Percentiles rank a stretch among this genome's conserved stretches.
phyloP scores from a whole-genome alignment of 208 protist genomes.

The Trypanosoma melophagium region DNA sequence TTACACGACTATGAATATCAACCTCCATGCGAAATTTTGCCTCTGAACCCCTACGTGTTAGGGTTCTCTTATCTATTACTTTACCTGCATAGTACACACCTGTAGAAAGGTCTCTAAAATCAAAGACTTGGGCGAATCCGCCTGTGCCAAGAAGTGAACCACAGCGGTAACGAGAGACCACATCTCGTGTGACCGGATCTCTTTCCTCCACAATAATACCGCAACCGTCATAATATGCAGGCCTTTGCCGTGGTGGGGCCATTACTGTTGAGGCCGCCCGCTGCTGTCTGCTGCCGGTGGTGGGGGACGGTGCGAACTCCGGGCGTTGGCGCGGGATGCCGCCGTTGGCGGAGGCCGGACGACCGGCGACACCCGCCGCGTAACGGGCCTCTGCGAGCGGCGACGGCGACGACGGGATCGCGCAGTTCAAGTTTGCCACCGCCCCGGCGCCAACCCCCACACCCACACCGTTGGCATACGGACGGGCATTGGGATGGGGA shows the following conservation, averaged over 20 bases:
- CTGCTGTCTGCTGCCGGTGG: not conserved
- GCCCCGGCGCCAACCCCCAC: constrained; percentile 13
- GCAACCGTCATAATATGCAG: constrained; percentile 29
- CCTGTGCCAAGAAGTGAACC: constrained; percentile 62
- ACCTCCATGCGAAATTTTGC: constrained; percentile 62
- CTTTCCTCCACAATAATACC: constrained; percentile 41
- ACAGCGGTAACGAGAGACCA: constrained; percentile 46
- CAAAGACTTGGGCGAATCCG: constrained; percentile 62
- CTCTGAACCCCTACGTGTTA: constrained; percentile 37
- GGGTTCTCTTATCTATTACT: constrained; percentile 57
- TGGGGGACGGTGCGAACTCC: not conserved
- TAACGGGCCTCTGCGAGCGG: constrained; percentile 42
- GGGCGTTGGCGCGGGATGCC: too few relatives aligned
- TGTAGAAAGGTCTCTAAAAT: constrained; percentile 45
- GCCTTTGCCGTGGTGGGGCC: constrained; percentile 10
- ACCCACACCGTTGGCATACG: too few relatives aligned
- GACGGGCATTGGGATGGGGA: too few relatives aligned
- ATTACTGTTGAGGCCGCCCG: constrained; percentile 24
- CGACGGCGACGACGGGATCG: constrained; percentile 39
- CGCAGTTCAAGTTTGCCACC: constrained; percentile 29
- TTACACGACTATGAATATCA: constrained; percentile 54
- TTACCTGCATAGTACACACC: constrained; percentile 54
- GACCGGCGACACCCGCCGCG: not conserved
- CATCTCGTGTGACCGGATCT: constrained; percentile 30
- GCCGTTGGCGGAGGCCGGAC: too few relatives aligned